Evolutionary conservation across 169 alveolate genomes (phyloP).

Genomic region (Toxoplasma gondii): DNA sequence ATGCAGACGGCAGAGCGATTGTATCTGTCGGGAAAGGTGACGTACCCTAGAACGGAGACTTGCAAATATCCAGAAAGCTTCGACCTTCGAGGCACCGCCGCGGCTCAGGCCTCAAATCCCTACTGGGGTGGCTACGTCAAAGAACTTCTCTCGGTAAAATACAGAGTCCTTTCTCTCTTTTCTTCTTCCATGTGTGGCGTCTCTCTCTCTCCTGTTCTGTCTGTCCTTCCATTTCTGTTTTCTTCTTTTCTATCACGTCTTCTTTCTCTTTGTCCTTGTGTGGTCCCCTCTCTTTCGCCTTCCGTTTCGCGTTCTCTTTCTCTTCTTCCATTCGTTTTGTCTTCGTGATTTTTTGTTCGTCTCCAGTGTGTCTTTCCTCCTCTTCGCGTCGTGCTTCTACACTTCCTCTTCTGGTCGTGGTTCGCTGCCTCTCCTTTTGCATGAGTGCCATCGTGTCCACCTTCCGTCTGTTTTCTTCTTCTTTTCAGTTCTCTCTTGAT

Average conservation of each 20-base stretch:
- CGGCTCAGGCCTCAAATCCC: slow-evolving; percentile 62
- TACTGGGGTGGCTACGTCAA: slow-evolving; percentile 68
- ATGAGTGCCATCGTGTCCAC: no score
- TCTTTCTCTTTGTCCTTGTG: no score
- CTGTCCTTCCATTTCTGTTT: no score
- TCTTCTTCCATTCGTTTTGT: not conserved
- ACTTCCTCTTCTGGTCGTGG: no score
- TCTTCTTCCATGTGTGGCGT: no score
- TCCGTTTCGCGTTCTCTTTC: not conserved
- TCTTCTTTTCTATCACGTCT: no score
- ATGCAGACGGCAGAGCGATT: slow-evolving; percentile 92
- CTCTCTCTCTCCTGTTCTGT: no score
- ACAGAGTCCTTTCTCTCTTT: not conserved
- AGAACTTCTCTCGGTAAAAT: slow-evolving; percentile 51
- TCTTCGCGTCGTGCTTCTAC: not conserved
- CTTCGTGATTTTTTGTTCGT: no score
- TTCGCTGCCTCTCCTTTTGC: no score
- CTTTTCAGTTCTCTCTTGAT: no score
- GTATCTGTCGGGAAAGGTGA: slow-evolving; percentile 91
- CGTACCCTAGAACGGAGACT: slow-evolving; percentile 97
- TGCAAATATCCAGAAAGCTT: slow-evolving; percentile 79
- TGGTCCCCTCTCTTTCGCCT: not conserved
- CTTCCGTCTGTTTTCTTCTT: no score
- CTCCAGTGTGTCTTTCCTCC: no score
- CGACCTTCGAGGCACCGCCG: slow-evolving; percentile 55